Percentiles rank a stretch among this genome's conserved stretches.
Conservation (phyloP, 1,284 basidiomycete species). For the Apiotrichum mycotoxinovorans region DNA sequence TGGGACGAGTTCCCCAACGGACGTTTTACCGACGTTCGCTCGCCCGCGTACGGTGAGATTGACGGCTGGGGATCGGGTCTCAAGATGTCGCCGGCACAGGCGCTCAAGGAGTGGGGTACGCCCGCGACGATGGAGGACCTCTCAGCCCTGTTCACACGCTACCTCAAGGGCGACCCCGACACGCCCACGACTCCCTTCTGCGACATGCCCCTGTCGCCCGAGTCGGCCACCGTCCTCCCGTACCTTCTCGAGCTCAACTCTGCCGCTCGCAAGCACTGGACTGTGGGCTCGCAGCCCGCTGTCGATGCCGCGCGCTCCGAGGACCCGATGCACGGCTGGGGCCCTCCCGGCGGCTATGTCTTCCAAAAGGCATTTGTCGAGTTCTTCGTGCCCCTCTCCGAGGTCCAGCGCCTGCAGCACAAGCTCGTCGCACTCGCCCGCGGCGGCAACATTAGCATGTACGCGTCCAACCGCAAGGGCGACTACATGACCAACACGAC, state of each 20-base stretch:
- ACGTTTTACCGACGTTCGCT: slow-evolving; percentile 92
- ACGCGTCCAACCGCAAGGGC: slow-evolving; percentile 78
- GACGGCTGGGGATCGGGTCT: slow-evolving; percentile 74
- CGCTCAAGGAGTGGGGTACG: slow-evolving; percentile 73
- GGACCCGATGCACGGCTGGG: slow-evolving; percentile 83
- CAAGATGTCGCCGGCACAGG: slow-evolving; percentile 59
- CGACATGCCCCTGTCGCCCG: slow-evolving; percentile 72
- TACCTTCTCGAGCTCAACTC: slow-evolving; percentile 70
- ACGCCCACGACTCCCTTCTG: slow-evolving; percentile 83
- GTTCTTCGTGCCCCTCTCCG: slow-evolving; percentile 72
- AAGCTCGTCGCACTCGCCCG: slow-evolving; percentile 24
- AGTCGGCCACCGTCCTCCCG: slow-evolving; percentile 76
- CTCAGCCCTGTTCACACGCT: slow-evolving; percentile 70
- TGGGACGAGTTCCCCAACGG: slow-evolving; percentile 99
- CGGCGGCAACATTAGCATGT: slow-evolving; percentile 65
- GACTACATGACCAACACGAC: slow-evolving; percentile 90
- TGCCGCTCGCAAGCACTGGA: slow-evolving; percentile 75
- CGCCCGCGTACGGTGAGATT: slow-evolving; percentile 95
- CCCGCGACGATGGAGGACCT: slow-evolving; percentile 70
- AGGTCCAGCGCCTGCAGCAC: slow-evolving; percentile 64
- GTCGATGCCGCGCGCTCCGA: slow-evolving; percentile 74
- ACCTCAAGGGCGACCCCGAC: slow-evolving; percentile 63
- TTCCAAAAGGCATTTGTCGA: slow-evolving; percentile 98
- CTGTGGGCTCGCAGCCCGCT: slow-evolving; percentile 93
- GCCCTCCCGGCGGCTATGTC: slow-evolving; percentile 84